These are phyloP conservation scores for Raffaelea deltoideospora DNA, from an alignment of 2,329 filamentous ascomycete species.

Conservation along the genomic window DNA sequence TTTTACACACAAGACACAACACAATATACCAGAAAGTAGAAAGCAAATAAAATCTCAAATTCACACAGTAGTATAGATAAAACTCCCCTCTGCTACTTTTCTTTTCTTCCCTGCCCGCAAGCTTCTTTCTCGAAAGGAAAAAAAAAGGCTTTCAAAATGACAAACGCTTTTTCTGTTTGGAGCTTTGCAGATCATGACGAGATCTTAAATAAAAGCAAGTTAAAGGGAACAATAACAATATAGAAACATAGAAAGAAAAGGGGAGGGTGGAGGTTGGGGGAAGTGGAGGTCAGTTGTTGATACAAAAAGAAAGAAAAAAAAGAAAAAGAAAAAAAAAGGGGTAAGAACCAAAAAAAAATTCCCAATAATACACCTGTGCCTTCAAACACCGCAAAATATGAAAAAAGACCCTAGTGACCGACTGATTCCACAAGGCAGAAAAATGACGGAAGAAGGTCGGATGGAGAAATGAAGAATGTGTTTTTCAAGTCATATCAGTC, in stretches of 20 bases:
- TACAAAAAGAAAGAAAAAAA: slow-evolving; percentile 1
- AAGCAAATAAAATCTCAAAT: no score
- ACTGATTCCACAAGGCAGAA: not conserved
- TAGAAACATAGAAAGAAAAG: no score
- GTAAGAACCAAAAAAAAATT: not conserved
- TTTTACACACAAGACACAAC: no score
- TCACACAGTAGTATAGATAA: not conserved
- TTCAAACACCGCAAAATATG: no score
- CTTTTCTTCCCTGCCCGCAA: no score
- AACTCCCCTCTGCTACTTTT: not conserved
- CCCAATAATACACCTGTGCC: not conserved
- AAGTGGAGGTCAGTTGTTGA: not conserved
- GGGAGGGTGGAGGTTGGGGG: slow-evolving; percentile 5
- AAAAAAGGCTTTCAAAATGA: no score
- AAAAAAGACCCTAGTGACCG: not conserved
- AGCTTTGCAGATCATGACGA: slow-evolving; percentile 1
- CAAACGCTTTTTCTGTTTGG: no score
- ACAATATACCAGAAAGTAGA: no score
- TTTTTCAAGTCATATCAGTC: no score
- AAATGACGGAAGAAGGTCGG: no score
- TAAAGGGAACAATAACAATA: not conserved
- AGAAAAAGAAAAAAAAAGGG: not conserved
- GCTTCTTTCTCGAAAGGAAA: no score
- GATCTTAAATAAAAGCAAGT: not conserved
- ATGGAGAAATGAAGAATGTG: no score